Percentiles rank a stretch among this genome's conserved stretches.
Conservation (phyloP, 225 moss, liverwort and hornwort species). For the Physcomitrium patens region DNA sequence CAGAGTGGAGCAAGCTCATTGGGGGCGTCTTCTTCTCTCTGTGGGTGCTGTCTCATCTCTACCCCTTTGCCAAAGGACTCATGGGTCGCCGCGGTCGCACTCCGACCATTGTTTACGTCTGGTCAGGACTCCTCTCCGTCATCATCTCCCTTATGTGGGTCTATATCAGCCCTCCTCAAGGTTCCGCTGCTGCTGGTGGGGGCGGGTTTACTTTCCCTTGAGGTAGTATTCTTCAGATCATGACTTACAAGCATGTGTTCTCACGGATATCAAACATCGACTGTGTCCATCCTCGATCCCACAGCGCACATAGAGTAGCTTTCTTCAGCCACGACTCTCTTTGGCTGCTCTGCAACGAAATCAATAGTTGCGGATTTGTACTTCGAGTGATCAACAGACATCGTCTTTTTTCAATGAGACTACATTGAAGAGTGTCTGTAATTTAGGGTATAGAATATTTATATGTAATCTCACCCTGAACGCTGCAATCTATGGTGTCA, state of each 20-base stretch:
- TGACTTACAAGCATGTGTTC: no score
- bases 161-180: conserved; percentile 63
- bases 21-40: conserved; percentile 89
- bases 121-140: conserved; percentile 86
- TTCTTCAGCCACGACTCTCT: no score
- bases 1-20: conserved; percentile 90
- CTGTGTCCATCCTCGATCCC: no score
- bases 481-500: background rate
- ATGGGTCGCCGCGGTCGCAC: conserved; percentile 82
- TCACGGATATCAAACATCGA: no score
- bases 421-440: no score
- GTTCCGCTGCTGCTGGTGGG: conserved; percentile 36
- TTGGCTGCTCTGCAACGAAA: no score
- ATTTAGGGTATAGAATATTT: background rate
- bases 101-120: conserved; percentile 82
- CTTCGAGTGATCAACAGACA: no score
- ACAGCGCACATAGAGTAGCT: no score
- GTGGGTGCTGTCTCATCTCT: conserved; percentile 82
- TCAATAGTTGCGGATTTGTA: no score
- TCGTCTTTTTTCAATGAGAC: no score
- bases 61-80: conserved; percentile 92
- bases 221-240: background rate
- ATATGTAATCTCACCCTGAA: background rate
- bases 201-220: conserved; percentile 70
- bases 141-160: conserved; percentile 93